Percentiles rank a stretch among this genome's conserved stretches.
Evolutionary conservation across 2,329 filamentous ascomycete species (phyloP).

Genomic region (Colletotrichum godetiae): DNA sequence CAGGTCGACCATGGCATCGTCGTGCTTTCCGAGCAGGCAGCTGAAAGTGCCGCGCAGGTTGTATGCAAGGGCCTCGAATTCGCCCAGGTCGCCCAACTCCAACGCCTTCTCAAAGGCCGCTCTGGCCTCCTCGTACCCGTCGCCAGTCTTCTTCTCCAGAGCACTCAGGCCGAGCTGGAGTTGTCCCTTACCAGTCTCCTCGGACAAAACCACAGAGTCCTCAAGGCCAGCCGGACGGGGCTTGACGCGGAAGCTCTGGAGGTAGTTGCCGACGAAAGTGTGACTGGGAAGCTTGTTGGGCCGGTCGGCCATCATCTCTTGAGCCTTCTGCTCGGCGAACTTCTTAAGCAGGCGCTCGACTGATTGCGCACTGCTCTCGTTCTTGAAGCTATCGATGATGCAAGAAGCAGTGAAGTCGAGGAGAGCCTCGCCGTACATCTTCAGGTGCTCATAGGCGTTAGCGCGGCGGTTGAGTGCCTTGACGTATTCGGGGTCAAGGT

Average conservation of each 20-base stretch:
- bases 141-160: constrained; percentile 86
- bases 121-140: constrained; percentile 91
- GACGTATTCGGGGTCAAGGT: constrained; percentile 93
- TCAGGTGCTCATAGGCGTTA: constrained; percentile 94
- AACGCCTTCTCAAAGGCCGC: constrained; percentile 88
- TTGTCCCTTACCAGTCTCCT: constrained; percentile 85
- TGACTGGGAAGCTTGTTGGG: constrained; percentile 90
- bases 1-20: constrained; percentile 84
- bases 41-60: constrained; percentile 97
- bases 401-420: constrained; percentile 98
- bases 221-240: constrained; percentile 84
- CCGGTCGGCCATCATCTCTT: constrained; percentile 88
- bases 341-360: constrained; percentile 96
- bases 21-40: constrained; percentile 90
- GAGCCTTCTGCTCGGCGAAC: constrained; percentile 94
- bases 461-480: constrained; percentile 97
- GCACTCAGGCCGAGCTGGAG: constrained; percentile 85
- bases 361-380: constrained; percentile 86
- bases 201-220: constrained; percentile 79
- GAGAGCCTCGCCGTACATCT: constrained; percentile 91
- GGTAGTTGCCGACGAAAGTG: constrained; percentile 97
- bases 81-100: constrained; percentile 81
- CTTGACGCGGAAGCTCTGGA: constrained; percentile 95
- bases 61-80: constrained; percentile 90
- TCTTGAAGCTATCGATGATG: constrained; percentile 98